A percentile compares a stretch with the other conserved stretches of the same genome.
These are phyloP conservation scores for Cladorrhinum sp. DNA, from an alignment of 2,329 filamentous ascomycete genomes.

Conservation along the genomic window DNA sequence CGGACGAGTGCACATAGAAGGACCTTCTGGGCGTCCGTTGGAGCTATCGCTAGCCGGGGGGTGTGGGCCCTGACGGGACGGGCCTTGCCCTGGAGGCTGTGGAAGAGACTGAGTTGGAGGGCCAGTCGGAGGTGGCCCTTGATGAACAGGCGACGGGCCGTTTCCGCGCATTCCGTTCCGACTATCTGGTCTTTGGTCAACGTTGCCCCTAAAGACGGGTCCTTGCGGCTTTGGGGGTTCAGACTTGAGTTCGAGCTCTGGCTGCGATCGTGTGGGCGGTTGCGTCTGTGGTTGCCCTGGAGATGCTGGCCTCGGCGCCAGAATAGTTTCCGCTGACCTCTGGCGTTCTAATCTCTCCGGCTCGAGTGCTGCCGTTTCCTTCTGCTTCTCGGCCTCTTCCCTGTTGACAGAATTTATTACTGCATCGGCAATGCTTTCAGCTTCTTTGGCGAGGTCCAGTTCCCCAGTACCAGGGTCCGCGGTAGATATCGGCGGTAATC, in stretches of 20 bases:
- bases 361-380: slow-evolving; percentile 28
- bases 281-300: slow-evolving; percentile 4
- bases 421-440: slow-evolving; percentile 29
- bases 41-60: background rate
- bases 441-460: slow-evolving; percentile 33
- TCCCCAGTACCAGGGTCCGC: slow-evolving; percentile 27
- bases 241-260: slow-evolving; percentile 4
- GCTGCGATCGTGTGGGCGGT: slow-evolving; percentile 1
- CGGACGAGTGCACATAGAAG: background rate
- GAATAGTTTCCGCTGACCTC: slow-evolving; percentile 21
- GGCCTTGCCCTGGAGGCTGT: slow-evolving; percentile 19
- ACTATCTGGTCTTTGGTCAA: slow-evolving; percentile 21
- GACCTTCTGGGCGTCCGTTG: background rate
- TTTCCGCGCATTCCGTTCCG: slow-evolving; percentile 9
- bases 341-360: slow-evolving; percentile 25
- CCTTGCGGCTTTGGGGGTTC: slow-evolving; percentile 2
- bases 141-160: slow-evolving; percentile 12
- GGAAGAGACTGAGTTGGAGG: slow-evolving; percentile 27
- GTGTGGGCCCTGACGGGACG: slow-evolving; percentile 14
- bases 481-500: slow-evolving; percentile 31
- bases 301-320: slow-evolving; percentile 9
- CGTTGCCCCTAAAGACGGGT: slow-evolving; percentile 21
- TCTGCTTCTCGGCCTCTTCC: slow-evolving; percentile 25
- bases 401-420: slow-evolving; percentile 28
- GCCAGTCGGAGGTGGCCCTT: slow-evolving; percentile 26